Conservation (phyloP, 164 flowering plant species). For the Aristolochia fimbriata region DNA sequence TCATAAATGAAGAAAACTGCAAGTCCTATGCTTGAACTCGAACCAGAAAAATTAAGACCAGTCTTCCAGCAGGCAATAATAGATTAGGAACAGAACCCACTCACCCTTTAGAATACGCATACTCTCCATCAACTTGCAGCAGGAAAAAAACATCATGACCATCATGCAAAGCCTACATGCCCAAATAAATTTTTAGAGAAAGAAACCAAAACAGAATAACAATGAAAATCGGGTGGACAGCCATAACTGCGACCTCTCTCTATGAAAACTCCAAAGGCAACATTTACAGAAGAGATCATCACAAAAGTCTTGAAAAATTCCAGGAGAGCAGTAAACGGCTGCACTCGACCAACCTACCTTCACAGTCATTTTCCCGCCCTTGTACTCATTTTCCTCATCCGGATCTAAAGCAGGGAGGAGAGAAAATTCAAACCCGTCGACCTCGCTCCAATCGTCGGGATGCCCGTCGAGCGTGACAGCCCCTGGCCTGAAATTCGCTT, state of each 20-base stretch:
- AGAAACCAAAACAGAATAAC: not conserved
- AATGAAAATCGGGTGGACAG: no score
- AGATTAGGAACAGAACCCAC: not conserved
- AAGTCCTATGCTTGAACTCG: no score
- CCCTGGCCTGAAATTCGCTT: slow-evolving; percentile 61
- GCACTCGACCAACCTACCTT: slow-evolving; percentile 33
- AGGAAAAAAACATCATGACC: slow-evolving; percentile 66
- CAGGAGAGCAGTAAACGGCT: no score
- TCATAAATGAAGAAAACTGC: no score
- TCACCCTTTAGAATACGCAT: slow-evolving; percentile 73
- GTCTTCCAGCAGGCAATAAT: no score
- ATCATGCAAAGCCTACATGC: slow-evolving; percentile 74
- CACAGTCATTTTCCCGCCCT: slow-evolving; percentile 68
- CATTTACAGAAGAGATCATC: no score
- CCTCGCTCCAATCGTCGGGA: slow-evolving; percentile 68
- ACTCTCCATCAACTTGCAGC: slow-evolving; percentile 82
- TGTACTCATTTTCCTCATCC: slow-evolving; percentile 58
- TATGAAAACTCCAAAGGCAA: not conserved
- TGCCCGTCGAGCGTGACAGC: slow-evolving; percentile 74
- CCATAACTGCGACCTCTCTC: not conserved
- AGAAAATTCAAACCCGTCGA: slow-evolving; percentile 71
- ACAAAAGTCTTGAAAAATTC: no score
- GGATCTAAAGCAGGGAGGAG: slow-evolving; percentile 94
- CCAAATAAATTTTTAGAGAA: not conserved
- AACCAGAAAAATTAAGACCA: no score